A percentile compares a stretch with the other conserved stretches of the same genome.
Evolutionary conservation across 768 basidiomycete genomes (phyloP).

Genomic region (Trametopsis cervina): DNA sequence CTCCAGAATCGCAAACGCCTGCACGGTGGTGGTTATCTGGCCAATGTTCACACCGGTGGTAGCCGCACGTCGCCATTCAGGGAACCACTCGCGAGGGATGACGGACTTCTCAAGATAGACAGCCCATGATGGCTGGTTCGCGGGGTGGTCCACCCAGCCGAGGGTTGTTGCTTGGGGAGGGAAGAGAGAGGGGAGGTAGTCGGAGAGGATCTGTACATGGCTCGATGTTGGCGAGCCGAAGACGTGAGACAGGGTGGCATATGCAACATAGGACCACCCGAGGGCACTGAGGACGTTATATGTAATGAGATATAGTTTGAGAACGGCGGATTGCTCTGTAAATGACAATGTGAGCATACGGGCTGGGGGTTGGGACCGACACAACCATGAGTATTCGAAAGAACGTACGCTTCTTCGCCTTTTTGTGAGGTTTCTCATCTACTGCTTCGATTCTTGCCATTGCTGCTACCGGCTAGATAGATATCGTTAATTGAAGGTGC

Average conservation of each 20-base stretch:
- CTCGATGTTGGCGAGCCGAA: constrained; percentile 5
- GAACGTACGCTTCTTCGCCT: constrained; percentile 5
- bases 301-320: constrained; percentile 54
- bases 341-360: constrained; percentile 1
- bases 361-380: not conserved
- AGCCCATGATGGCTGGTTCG: not conserved
- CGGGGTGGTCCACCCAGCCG: not conserved
- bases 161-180: not conserved
- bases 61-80: constrained; percentile 42
- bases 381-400: not conserved
- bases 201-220: constrained; percentile 8
- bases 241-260: constrained; percentile 45
- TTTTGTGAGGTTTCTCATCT: constrained; percentile 5
- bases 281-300: constrained; percentile 75
- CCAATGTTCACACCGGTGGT: constrained; percentile 63
- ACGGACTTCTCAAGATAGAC: constrained; percentile 15
- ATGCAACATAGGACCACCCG: constrained; percentile 72
- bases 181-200: constrained; percentile 5
- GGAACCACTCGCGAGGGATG: constrained; percentile 26
- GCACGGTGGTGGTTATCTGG: constrained; percentile 57
- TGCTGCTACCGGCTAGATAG: not conserved
- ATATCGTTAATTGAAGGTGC: not conserved
- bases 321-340: not conserved
- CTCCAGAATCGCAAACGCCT: constrained; percentile 80
- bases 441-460: constrained; percentile 19